These are phyloP conservation scores for Catenaria anguillulae DNA, from an alignment of 371 early-diverging fungal species.

Conservation along the genomic window DNA sequence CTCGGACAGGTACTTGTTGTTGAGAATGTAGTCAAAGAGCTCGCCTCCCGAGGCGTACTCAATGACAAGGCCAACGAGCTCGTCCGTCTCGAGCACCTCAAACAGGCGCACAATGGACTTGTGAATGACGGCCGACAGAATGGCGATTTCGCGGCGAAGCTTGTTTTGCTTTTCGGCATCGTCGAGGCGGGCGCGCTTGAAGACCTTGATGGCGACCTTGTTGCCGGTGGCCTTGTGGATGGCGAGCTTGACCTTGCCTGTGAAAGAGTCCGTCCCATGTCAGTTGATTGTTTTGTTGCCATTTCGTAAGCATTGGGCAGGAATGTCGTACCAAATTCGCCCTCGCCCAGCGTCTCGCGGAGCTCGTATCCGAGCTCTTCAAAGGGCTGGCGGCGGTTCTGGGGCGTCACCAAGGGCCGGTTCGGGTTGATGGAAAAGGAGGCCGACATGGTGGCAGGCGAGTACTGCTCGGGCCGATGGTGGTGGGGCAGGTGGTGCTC, in stretches of 20 bases:
- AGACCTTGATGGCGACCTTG: slow-evolving; percentile 6
- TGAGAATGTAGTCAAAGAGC: slow-evolving; percentile 89
- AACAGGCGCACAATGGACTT: slow-evolving; percentile 81
- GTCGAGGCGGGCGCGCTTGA: slow-evolving; percentile 4
- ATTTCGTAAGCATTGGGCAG: too few relatives aligned
- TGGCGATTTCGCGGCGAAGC: slow-evolving; percentile 12
- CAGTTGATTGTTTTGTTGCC: too few relatives aligned
- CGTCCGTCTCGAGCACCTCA: slow-evolving; percentile 91
- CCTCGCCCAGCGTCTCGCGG: slow-evolving; percentile 7
- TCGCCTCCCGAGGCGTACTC: slow-evolving; percentile 95
- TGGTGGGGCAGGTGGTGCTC: too few relatives aligned
- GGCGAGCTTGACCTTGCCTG: slow-evolving; percentile 7
- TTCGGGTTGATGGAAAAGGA: background rate
- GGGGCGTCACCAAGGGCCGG: background rate
- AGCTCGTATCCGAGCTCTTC: slow-evolving; percentile 2
- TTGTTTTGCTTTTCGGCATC: background rate
- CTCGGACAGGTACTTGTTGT: slow-evolving; percentile 81
- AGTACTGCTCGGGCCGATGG: too few relatives aligned
- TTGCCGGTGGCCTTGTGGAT: background rate
- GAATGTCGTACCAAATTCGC: slow-evolving; percentile 6
- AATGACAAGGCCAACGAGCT: slow-evolving; percentile 87
- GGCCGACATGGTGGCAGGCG: background rate
- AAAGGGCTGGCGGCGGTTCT: background rate
- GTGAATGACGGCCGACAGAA: slow-evolving; percentile 69
- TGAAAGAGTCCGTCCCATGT: too few relatives aligned